Percentiles rank a stretch among this genome's conserved stretches.
Evolutionary conservation across 2,329 filamentous ascomycete genomes (phyloP).

Genomic region (Aureobasidium musti): DNA sequence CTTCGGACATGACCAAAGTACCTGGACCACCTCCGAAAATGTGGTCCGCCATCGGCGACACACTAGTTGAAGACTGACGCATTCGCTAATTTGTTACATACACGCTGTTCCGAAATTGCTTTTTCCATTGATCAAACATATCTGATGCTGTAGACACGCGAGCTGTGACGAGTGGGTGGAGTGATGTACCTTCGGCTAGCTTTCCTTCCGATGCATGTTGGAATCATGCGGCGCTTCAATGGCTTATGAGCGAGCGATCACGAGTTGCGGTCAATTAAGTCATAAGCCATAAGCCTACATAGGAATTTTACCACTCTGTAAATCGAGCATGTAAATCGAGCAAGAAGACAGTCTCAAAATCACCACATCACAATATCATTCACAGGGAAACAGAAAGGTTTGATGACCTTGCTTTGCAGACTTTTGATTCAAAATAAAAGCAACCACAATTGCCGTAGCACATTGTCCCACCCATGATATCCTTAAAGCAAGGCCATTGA

Average conservation of each 20-base stretch:
- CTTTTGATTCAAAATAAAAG: constrained; percentile 29
- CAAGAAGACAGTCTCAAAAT: neutral
- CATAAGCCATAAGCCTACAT: no score
- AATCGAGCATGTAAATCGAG: no score
- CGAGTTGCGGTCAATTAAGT: no score
- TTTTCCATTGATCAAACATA: neutral
- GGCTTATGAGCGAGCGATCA: neutral
- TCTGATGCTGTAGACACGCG: constrained; percentile 6
- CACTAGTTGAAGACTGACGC: neutral
- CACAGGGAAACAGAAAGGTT: constrained; percentile 4
- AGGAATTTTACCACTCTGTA: no score
- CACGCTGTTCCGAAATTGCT: neutral
- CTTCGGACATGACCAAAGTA: constrained; percentile 5
- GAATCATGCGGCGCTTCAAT: neutral
- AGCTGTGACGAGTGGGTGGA: neutral
- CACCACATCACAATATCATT: constrained; percentile 14
- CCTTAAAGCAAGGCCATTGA: constrained; percentile 30
- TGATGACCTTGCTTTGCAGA: constrained; percentile 30
- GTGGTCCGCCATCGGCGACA: constrained; percentile 16
- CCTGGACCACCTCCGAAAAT: neutral
- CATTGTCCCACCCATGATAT: constrained; percentile 30
- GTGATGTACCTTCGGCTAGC: neutral
- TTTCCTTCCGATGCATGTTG: neutral
- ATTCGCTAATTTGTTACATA: neutral
- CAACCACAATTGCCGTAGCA: constrained; percentile 28